These are phyloP conservation scores for Lathyrus aphaca DNA, from an alignment of 306 rosid genomes.

Conservation along the genomic window DNA sequence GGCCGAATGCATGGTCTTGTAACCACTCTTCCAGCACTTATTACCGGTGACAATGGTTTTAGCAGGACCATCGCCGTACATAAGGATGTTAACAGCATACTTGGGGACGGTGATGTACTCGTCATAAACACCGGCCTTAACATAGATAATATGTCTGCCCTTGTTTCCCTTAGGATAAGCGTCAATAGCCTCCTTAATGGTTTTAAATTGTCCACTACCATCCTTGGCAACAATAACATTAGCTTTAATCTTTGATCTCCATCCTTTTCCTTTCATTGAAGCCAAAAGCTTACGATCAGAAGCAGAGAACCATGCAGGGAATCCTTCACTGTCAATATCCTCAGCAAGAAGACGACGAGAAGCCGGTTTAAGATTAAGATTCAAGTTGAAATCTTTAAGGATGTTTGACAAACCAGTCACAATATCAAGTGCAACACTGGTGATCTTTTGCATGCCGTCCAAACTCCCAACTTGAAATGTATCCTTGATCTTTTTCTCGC, in stretches of 20 bases:
- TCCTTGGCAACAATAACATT: slow-evolving; percentile 76
- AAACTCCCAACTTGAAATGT: background rate
- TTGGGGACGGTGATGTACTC: slow-evolving; percentile 54
- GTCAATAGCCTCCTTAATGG: slow-evolving; percentile 50
- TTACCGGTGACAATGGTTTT: slow-evolving; percentile 61
- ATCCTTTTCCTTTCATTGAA: background rate
- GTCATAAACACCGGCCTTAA: slow-evolving; percentile 66
- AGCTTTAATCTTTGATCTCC: slow-evolving; percentile 11
- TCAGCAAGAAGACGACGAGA: slow-evolving; percentile 52
- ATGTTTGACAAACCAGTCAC: slow-evolving; percentile 39
- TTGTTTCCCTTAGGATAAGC: slow-evolving; percentile 45
- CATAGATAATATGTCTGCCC: slow-evolving; percentile 60
- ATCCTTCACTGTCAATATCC: slow-evolving; percentile 38
- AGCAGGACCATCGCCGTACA: slow-evolving; percentile 76
- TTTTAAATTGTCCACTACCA: slow-evolving; percentile 60
- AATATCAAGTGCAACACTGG: slow-evolving; percentile 61
- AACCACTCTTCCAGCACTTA: slow-evolving; percentile 38
- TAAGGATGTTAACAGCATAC: slow-evolving; percentile 34
- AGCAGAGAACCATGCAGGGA: slow-evolving; percentile 60
- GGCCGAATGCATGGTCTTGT: slow-evolving; percentile 55
- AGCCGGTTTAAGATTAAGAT: slow-evolving; percentile 42
- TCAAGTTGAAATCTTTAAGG: slow-evolving; percentile 42
- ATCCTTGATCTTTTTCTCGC: slow-evolving; percentile 38
- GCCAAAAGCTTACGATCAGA: slow-evolving; percentile 62
- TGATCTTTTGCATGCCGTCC: slow-evolving; percentile 38